Evolutionary conservation across 306 rosid genomes (phyloP).

Genomic region (Pterocarpus macrocarpus): DNA sequence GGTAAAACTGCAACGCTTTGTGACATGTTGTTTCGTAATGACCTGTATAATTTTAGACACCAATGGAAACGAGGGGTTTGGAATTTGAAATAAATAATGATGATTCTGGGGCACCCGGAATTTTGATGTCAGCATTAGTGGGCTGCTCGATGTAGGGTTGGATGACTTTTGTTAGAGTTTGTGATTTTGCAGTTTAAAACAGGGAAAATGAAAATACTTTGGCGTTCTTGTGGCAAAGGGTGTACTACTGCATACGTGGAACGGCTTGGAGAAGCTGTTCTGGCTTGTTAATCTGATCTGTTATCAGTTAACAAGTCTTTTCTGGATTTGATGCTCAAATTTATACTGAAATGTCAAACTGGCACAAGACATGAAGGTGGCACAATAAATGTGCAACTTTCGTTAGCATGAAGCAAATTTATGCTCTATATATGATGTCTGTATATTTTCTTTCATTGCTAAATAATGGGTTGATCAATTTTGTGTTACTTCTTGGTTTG

Average conservation of each 20-base stretch:
- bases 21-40: background rate
- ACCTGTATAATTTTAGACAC: background rate
- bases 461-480: background rate
- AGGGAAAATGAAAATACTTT: background rate
- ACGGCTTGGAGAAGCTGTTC: background rate
- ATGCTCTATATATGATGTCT: conserved; percentile 20
- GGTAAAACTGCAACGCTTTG: background rate
- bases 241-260: background rate
- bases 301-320: too few species aligned
- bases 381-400: too few species aligned
- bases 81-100: background rate
- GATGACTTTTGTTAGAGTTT: background rate
- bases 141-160: background rate
- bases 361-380: too few species aligned
- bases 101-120: background rate
- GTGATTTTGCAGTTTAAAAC: background rate
- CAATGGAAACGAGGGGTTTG: background rate
- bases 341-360: too few species aligned
- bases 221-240: background rate
- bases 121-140: background rate
- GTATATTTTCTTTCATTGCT: conserved; percentile 6
- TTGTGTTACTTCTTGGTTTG: background rate
- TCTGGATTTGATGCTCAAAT: background rate
- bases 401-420: too few species aligned
- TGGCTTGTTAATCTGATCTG: too few species aligned